Conservation (phyloP, 768 basidiomycete species). For the Rhodotorula diobovata region DNA sequence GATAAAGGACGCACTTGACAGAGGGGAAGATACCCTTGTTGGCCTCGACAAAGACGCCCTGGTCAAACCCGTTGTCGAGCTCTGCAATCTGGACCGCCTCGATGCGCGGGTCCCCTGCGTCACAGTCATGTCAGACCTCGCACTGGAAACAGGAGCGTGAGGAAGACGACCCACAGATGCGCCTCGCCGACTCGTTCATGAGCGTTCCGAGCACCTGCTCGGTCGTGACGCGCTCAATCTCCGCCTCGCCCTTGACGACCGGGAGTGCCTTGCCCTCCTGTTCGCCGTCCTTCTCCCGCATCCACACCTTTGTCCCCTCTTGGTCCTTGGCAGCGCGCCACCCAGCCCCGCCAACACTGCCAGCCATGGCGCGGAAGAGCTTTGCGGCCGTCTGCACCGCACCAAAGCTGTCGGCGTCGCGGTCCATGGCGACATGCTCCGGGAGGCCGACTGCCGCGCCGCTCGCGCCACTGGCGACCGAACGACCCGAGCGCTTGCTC, state of each 20-base stretch:
- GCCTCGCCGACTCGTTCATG: conserved; percentile 24
- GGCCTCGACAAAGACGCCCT: conserved; percentile 19
- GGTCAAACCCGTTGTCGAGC: conserved; percentile 35
- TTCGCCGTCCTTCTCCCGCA: not conserved
- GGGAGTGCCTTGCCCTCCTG: conserved; percentile 4
- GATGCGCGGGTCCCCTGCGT: conserved; percentile 30
- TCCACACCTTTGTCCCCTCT: conserved; percentile 20
- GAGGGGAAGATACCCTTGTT: conserved; percentile 37
- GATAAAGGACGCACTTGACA: conserved; percentile 6
- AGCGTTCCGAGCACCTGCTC: conserved; percentile 38
- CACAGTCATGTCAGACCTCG: not conserved
- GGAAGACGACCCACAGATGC: conserved; percentile 21
- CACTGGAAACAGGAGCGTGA: not conserved
- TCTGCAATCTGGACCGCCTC: conserved; percentile 5
- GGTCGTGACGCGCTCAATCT: conserved; percentile 27
- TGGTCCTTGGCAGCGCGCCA: conserved; percentile 23
- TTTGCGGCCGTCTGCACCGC: conserved; percentile 26
- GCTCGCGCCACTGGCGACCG: not conserved
- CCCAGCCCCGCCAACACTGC: conserved; percentile 24
- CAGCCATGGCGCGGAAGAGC: conserved; percentile 22
- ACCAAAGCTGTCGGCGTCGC: not conserved
- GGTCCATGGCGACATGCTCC: conserved; percentile 18
- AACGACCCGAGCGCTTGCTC: conserved; percentile 9
- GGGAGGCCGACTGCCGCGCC: conserved; percentile 16
- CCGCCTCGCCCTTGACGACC: conserved; percentile 34